A percentile compares a stretch with the other conserved stretches of the same genome.
phyloP scores from a whole-genome alignment of 2,329 filamentous ascomycete species.

The Stachybotrys chlorohalonatus region DNA sequence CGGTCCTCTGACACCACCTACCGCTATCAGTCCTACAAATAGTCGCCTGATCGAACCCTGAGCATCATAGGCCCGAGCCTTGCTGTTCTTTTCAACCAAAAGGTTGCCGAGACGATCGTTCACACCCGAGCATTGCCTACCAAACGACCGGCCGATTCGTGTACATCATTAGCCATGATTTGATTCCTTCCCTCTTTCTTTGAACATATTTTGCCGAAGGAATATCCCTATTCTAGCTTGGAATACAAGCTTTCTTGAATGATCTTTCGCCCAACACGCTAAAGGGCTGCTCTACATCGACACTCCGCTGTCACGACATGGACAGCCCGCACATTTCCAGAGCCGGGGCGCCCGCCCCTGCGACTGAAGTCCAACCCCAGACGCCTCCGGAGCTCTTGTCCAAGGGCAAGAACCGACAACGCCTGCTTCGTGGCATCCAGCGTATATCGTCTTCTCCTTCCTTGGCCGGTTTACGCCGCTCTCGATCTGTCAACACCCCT shows the following conservation, averaged over 20 bases:
- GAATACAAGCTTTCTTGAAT: neutral
- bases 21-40: neutral
- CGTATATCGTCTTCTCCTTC: constrained; percentile 76
- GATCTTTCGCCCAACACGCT: neutral
- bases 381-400: constrained; percentile 16
- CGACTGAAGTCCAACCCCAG: constrained; percentile 7
- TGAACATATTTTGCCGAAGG: no score
- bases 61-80: neutral
- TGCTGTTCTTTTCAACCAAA: neutral
- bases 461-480: constrained; percentile 52
- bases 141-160: neutral
- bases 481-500: constrained; percentile 59
- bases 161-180: neutral
- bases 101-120: neutral
- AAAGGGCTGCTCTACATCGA: neutral
- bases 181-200: neutral
- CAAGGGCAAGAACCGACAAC: constrained; percentile 60
- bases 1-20: neutral
- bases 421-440: constrained; percentile 64
- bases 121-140: neutral
- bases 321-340: constrained; percentile 14
- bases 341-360: constrained; percentile 15
- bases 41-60: neutral
- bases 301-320: constrained; percentile 7
- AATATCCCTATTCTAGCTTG: neutral